Conservation (phyloP, 2,329 filamentous ascomycete species). For the Penicillium decumbens region DNA sequence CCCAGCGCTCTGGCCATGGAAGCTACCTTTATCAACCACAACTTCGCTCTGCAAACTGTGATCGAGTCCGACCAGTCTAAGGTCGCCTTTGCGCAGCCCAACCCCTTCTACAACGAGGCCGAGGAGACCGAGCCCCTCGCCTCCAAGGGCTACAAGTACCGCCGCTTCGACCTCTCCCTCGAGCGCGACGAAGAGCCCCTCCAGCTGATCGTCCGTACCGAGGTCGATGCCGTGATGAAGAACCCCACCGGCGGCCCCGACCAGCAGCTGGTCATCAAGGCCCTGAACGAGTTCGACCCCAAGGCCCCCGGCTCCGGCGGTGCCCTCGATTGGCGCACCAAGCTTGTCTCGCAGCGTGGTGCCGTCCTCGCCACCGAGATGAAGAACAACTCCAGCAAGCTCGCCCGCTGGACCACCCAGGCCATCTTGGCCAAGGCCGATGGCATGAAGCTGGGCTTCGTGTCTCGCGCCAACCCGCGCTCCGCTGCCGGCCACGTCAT, state of each 20-base stretch:
- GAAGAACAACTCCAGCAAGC: slow-evolving; percentile 99
- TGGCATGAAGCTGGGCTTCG: slow-evolving; percentile 97
- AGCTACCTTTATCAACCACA: slow-evolving; percentile 99
- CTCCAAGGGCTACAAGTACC: slow-evolving; percentile 97
- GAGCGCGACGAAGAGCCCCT: slow-evolving; percentile 88
- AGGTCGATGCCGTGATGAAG: slow-evolving; percentile 93
- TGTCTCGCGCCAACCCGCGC: slow-evolving; percentile 89
- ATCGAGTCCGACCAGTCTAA: slow-evolving; percentile 72
- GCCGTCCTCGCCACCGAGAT: slow-evolving; percentile 98
- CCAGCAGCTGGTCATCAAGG: slow-evolving; percentile 87
- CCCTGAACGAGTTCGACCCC: slow-evolving; percentile 97
- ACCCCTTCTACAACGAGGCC: slow-evolving; percentile 94
- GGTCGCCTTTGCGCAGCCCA: slow-evolving; percentile 78
- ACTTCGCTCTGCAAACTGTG: slow-evolving; percentile 96
- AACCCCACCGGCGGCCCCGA: slow-evolving; percentile 89
- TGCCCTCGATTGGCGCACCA: slow-evolving; percentile 93
- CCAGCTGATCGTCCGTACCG: slow-evolving; percentile 87
- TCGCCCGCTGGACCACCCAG: slow-evolving; percentile 95
- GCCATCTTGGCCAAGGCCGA: slow-evolving; percentile 96
- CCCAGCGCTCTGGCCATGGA: slow-evolving; percentile 90
- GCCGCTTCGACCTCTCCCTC: slow-evolving; percentile 89
- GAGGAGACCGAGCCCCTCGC: slow-evolving; percentile 92
- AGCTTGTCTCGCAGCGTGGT: slow-evolving; percentile 90
- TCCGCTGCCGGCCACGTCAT: slow-evolving; percentile 90
- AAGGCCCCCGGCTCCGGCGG: slow-evolving; percentile 94